phyloP scores from a whole-genome alignment of 768 basidiomycete genomes.

The Boletus patriciae region DNA sequence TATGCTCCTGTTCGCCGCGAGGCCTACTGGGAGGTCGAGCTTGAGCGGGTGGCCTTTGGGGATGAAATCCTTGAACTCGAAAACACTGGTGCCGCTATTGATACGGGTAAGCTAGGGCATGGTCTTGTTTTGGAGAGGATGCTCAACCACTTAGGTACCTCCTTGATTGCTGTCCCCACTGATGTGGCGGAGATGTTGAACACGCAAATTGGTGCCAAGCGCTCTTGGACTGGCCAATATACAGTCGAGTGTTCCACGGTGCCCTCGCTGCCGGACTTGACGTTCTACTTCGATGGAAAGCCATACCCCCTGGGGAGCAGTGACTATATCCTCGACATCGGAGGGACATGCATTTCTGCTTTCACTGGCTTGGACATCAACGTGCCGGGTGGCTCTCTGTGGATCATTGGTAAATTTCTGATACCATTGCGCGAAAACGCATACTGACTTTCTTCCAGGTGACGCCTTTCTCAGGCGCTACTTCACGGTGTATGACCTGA shows the following conservation, averaged over 20 bases:
- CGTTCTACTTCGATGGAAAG: slow-evolving; percentile 81
- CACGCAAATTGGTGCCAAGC: slow-evolving; percentile 89
- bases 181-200: slow-evolving; percentile 99
- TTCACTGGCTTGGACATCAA: slow-evolving; percentile 94
- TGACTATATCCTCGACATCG: slow-evolving; percentile 89
- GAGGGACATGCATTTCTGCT: slow-evolving; percentile 90
- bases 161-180: slow-evolving; percentile 88
- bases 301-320: slow-evolving; percentile 74
- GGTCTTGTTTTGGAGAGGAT: background rate
- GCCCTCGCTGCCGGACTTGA: slow-evolving; percentile 76
- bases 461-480: slow-evolving; percentile 92
- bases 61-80: slow-evolving; percentile 87
- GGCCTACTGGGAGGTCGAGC: slow-evolving; percentile 98
- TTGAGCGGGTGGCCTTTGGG: slow-evolving; percentile 83
- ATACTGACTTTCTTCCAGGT: slow-evolving; percentile 40
- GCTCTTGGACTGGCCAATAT: slow-evolving; percentile 96
- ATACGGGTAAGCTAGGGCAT: slow-evolving; percentile 58
- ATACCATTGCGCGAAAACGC: background rate
- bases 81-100: slow-evolving; percentile 90
- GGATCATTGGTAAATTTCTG: slow-evolving; percentile 75
- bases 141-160: slow-evolving; percentile 61
- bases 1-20: slow-evolving; percentile 93
- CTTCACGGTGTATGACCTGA: slow-evolving; percentile 88
- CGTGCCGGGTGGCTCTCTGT: slow-evolving; percentile 72
- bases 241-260: slow-evolving; percentile 86